Evolutionary conservation across 495 filamentous ascomycete species (phyloP).

Genomic region (Delitschia confertaspora): DNA sequence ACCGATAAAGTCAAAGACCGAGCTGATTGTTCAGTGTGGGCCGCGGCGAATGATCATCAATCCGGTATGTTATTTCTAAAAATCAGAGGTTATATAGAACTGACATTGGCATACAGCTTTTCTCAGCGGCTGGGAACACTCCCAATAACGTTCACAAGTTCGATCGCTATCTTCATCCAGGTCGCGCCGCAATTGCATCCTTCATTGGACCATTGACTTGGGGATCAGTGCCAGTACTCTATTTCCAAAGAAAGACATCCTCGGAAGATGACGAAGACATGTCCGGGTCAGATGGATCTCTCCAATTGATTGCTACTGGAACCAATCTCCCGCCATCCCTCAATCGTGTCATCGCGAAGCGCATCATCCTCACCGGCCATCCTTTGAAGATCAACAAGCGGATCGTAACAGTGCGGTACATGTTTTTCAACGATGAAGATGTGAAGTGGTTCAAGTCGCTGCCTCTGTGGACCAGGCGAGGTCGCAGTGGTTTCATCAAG

Average conservation of each 20-base stretch:
- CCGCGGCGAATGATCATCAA: slow-evolving; percentile 78
- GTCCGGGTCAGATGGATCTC: slow-evolving; percentile 30
- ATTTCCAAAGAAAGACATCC: slow-evolving; percentile 52
- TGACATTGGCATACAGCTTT: slow-evolving; percentile 49
- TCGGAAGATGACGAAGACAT: slow-evolving; percentile 31
- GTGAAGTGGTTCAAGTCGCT: slow-evolving; percentile 94
- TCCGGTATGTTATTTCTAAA: slow-evolving; percentile 9
- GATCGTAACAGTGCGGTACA: slow-evolving; percentile 91
- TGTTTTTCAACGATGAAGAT: slow-evolving; percentile 97
- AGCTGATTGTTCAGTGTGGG: slow-evolving; percentile 81
- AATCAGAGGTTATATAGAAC: not conserved
- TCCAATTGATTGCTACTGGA: slow-evolving; percentile 73
- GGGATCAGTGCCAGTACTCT: slow-evolving; percentile 81
- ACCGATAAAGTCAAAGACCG: slow-evolving; percentile 80
- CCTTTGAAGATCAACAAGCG: slow-evolving; percentile 98
- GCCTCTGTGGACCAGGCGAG: slow-evolving; percentile 86
- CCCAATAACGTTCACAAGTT: slow-evolving; percentile 96
- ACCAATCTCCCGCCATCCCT: slow-evolving; percentile 74
- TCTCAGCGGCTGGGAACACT: slow-evolving; percentile 72
- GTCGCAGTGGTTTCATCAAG: slow-evolving; percentile 81
- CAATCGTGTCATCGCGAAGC: slow-evolving; percentile 79
- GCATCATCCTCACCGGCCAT: slow-evolving; percentile 88
- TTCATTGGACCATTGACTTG: slow-evolving; percentile 87
- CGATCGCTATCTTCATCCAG: slow-evolving; percentile 85
- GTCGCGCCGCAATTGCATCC: slow-evolving; percentile 79